Evolutionary conservation across 202 grass and related monocot species (phyloP).

Genomic region (Carex sylvatica): DNA sequence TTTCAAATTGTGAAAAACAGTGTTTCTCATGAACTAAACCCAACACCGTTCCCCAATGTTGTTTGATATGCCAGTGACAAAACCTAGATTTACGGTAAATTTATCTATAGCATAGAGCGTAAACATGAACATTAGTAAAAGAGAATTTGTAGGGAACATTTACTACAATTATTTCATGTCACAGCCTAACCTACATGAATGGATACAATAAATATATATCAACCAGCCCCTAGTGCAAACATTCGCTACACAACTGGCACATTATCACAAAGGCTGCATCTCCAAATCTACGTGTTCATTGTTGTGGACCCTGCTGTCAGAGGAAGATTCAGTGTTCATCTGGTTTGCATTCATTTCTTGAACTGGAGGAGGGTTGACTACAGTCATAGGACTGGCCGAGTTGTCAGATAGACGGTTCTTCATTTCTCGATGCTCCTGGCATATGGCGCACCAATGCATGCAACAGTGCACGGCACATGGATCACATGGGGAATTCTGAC

Average conservation of each 20-base stretch:
- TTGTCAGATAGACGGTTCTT: constrained; percentile 62
- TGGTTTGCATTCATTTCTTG: constrained; percentile 72
- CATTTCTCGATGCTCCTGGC: constrained; percentile 88
- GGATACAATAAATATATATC: not conserved
- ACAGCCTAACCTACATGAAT: not conserved
- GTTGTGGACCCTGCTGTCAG: constrained; percentile 24
- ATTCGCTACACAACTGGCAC: not conserved
- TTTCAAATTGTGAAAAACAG: no score
- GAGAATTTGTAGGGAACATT: not conserved
- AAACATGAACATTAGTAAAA: not conserved
- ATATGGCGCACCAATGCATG: constrained; percentile 85
- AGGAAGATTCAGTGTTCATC: constrained; percentile 9
- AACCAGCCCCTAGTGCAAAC: not conserved
- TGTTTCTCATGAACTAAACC: no score
- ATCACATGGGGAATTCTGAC: constrained; percentile 83
- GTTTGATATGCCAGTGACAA: not conserved
- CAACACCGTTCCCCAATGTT: not conserved
- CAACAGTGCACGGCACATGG: constrained; percentile 92
- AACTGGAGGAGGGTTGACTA: constrained; percentile 71
- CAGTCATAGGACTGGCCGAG: constrained; percentile 45
- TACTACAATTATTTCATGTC: constrained; percentile 13
- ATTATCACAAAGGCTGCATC: constrained; percentile 63
- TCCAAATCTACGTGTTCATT: constrained; percentile 49
- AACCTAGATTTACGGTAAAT: not conserved
- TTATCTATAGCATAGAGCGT: not conserved